Evolutionary conservation across 352 stramenopile genomes (phyloP), one percentile per base, ranked within the genome.

Genomic region (Pythium brassicae): DNA sequence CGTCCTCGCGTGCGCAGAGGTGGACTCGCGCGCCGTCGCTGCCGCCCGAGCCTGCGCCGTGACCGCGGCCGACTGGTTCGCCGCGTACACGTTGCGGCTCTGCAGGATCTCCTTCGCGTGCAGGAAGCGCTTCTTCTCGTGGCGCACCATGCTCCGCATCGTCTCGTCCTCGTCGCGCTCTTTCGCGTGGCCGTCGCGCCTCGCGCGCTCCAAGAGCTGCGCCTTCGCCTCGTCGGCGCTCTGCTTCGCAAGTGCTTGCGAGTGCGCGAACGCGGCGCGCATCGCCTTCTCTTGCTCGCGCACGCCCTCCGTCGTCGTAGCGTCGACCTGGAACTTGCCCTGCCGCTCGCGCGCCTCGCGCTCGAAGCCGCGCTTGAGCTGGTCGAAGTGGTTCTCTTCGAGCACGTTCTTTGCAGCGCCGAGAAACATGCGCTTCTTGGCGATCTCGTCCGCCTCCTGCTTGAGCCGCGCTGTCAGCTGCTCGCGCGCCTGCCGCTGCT

Each of bases 381-480:
- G 76, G 39, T 84, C 71, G 27, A 90, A 91, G 56, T 90, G 80
- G 39, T 78, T 88, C 57, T 89, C 81, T 49, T 95, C 84, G 5
- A 94, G 66, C 70, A 92, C 76, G 45, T 72, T 86, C 65, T 93
- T 93, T 20, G 86, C 86, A 0, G 86, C 86, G n/a, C 84, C 86
- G 8, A 95, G 74, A 59, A 95, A 95, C 71, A 86, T 67, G 8
- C 83, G 65, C 63, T 89, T 72, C n/a, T 88, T 92, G 5, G 77
- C 72, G 8, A 91, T 65, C 50, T 87, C 74, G 11, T 87, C 72
- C 0, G 78, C 74, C 57, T 89, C 78, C 19, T 78, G 54, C 29
- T 76, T 65, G 23, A 93, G 68, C 7, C 71, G 65, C 32, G 70
- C 71, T 2, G 65, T 74, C 53, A 92, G 70, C 22, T 68, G 58